Base-by-base conservation (phyloP, 2,329 filamentous ascomycete genomes). In the Exserohilum rostratum region DNA sequence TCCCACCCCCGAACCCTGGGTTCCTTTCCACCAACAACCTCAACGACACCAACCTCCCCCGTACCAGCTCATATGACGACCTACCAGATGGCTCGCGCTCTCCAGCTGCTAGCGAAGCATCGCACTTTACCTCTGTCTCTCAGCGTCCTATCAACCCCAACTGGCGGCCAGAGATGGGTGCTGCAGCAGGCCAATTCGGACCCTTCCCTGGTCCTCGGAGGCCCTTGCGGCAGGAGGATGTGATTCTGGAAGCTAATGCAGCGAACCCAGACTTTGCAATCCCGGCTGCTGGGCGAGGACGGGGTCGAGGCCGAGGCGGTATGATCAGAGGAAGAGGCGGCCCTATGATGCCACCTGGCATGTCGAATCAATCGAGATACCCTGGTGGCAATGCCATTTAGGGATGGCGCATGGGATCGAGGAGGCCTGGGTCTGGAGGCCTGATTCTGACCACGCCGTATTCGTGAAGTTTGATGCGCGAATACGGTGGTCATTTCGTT, bases 61-160 rank as follows among this genome's bases (percentile, higher is more conserved):
- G 69, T 25, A 78, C 78, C 47, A 77, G 79, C 30, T 82, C 81
- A 13, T 87, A 86, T 62, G 89, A 92, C 59, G 86, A 89, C 58
- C 71, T 88, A 31, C 84, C 83, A 38, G 83, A 84, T 60, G 83
- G 82, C 43, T 79, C 83, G 39, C 84, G 90, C 66, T 93, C 87
- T 66, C 92, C 90, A 29, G 78, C 75, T 10, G 85, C 87, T 66
- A 93, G 89, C 58, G 91, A 96, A 69, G 84, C 86, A 20, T 93
- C 88, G 40, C 90, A 89, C 65, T 97, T 96, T 76, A 97, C 93
- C 1, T 95, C 90, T 10, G 89, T 98, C 40, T 93, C 89, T 0
- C 92, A 97, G 75, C 85, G 93, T 30, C 90, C 90, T 1, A 80
- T 97, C 50, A 97, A 97, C 73, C 93, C 93, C 6, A 87, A 88